A percentile compares a stretch with the other conserved stretches of the same genome.
Conservation (phyloP, 2,329 filamentous ascomycete genomes). For the Raffaelea deltoideospora region DNA sequence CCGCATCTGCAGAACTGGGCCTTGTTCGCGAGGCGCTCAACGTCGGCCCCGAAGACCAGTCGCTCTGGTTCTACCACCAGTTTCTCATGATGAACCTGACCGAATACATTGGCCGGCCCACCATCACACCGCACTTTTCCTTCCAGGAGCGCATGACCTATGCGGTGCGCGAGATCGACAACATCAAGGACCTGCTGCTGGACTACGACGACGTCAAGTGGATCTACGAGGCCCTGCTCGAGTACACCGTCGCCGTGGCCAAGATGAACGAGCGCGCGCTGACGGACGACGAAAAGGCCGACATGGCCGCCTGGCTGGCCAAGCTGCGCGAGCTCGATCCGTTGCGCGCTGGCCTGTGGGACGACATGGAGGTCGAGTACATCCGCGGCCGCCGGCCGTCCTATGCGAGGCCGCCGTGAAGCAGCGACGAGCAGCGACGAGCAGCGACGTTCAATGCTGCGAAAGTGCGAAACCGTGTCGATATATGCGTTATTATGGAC, state of each 20-base stretch:
- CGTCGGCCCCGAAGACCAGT: conserved; percentile 86
- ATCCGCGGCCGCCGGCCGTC: conserved; percentile 8
- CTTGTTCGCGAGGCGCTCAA: conserved; percentile 67
- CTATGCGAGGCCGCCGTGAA: conserved; percentile 1
- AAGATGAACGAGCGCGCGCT: conserved; percentile 31
- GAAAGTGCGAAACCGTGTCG: no score
- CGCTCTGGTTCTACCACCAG: conserved; percentile 93
- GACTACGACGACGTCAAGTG: conserved; percentile 54
- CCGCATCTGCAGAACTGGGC: conserved; percentile 43
- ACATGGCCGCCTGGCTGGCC: conserved; percentile 42
- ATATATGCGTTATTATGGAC: no score
- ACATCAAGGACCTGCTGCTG: conserved; percentile 49
- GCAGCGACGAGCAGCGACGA: no score
- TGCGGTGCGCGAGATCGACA: conserved; percentile 55
- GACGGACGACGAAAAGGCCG: conserved; percentile 22
- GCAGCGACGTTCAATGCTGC: no score
- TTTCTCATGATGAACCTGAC: conserved; percentile 61
- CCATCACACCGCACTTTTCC: conserved; percentile 50
- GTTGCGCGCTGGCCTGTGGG: conserved; percentile 60
- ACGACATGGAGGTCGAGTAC: conserved; percentile 41
- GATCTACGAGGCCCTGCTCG: conserved; percentile 75
- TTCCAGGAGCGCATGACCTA: conserved; percentile 48
- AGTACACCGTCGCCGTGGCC: conserved; percentile 50
- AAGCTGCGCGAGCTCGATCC: conserved; percentile 58
- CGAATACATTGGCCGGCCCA: conserved; percentile 29